These are phyloP conservation scores for Ganoderma sp. DNA, from an alignment of 1,284 basidiomycete species.

Conservation along the genomic window DNA sequence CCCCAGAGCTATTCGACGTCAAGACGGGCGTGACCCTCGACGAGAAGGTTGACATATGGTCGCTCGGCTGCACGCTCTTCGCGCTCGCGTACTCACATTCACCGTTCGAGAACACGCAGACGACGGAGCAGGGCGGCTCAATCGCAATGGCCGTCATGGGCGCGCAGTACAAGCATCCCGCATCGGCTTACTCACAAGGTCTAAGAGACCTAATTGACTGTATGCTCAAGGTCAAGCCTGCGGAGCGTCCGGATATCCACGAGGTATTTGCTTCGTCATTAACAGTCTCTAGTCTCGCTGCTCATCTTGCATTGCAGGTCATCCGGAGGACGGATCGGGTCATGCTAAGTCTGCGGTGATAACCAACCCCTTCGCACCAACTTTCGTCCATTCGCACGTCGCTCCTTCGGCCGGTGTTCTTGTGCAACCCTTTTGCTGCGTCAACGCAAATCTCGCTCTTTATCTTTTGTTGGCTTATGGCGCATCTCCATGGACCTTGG, in stretches of 20 bases:
- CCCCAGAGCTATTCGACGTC: constrained; percentile 94
- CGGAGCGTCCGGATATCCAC: constrained; percentile 83
- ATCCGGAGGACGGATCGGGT: constrained; percentile 72
- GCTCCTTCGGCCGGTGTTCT: constrained; percentile 18
- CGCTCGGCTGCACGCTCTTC: constrained; percentile 89
- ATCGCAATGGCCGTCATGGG: constrained; percentile 96
- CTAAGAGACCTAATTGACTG: constrained; percentile 81
- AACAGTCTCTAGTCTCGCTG: background rate
- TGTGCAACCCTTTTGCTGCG: constrained; percentile 14
- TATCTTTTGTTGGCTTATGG: constrained; percentile 24
- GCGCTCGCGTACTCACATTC: constrained; percentile 92
- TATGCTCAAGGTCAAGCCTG: constrained; percentile 83
- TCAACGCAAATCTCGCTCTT: constrained; percentile 21
- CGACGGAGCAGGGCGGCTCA: constrained; percentile 86
- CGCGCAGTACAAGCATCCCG: constrained; percentile 88
- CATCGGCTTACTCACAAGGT: constrained; percentile 80
- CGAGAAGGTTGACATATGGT: constrained; percentile 97
- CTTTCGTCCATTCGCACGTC: constrained; percentile 6
- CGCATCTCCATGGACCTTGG: constrained; percentile 28
- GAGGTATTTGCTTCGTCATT: constrained; percentile 54
- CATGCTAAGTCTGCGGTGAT: constrained; percentile 59
- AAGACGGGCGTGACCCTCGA: constrained; percentile 88
- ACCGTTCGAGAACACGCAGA: constrained; percentile 90
- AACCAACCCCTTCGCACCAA: constrained; percentile 16
- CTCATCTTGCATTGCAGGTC: constrained; percentile 53